Base-by-base conservation (phyloP, 2,329 filamentous ascomycete genomes). In the Pseudogymnoascus sp. region DNA sequence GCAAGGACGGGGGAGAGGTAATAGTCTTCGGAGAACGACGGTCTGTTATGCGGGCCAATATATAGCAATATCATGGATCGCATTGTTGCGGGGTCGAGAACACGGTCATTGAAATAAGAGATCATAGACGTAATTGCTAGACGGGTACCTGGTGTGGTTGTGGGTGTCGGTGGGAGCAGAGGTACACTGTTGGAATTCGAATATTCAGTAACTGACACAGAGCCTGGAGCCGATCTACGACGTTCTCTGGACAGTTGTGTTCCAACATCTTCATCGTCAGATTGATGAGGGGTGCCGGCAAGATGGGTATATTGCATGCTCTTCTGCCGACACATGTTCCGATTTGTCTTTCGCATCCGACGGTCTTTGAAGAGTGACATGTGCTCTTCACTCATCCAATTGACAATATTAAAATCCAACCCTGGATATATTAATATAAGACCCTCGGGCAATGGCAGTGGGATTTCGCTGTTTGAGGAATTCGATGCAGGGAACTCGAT, bases 301-400 rank as follows among this genome's bases (percentile, higher is more conserved):
- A 96, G 78, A 59, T 90, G 86, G 67, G 88, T 88, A 74, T 96
- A 97, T 72, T 97, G 90, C 77, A 91, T 89, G 67, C 86, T 92
- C 78, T 99, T 97, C 64, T 90, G 84, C 37, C 88, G 83, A 10
- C 96, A 79, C 63, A 97, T 89, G 26, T 85, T 83, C 64, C 83
- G 82, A 71, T 97, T 96, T 1, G 87, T 91, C 69, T 87, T 87
- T 24, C 91, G 84, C 72, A 87, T 86, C 64, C 86, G 84, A 8
- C 91, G 86, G 67, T 96, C 93, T 67, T 91, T 87, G 67, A 99
- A 96, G 65, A 99, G 78, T 0, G 91, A 86, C 91, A 97, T 96
- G 73, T 99, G 93, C 74, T 97, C 93, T 70, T 97, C 93, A 0
- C 91, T 93, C 93, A 99, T 97, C 95, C 95, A 99, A 74, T 93